A percentile compares a stretch with the other conserved stretches of the same genome.
These are phyloP conservation scores for Laburnicola sp. DNA, from an alignment of 2,329 filamentous ascomycete species.

Conservation along the genomic window DNA sequence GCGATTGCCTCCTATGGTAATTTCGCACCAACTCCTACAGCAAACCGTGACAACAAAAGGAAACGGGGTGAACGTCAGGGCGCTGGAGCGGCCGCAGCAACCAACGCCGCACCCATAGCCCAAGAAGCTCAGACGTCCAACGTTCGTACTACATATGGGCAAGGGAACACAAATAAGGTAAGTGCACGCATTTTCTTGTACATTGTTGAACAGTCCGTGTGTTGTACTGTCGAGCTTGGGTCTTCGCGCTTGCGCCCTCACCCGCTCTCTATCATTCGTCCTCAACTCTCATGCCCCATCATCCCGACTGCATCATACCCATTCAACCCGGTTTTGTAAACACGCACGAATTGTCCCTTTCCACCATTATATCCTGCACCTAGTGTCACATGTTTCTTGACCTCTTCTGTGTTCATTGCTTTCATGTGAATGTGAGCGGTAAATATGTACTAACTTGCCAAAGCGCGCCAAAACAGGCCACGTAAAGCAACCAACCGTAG, in stretches of 20 bases:
- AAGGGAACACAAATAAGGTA: constrained; percentile 39
- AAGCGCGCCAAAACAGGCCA: constrained; percentile 74
- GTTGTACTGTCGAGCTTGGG: constrained; percentile 1
- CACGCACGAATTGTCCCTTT: too few species aligned
- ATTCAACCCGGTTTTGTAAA: too few species aligned
- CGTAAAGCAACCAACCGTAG: constrained; percentile 59
- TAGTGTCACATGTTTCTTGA: neutral
- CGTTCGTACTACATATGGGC: constrained; percentile 34
- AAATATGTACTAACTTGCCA: constrained; percentile 16
- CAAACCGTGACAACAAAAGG: constrained; percentile 81
- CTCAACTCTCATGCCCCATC: too few species aligned
- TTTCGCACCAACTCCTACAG: constrained; percentile 82
- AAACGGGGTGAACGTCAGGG: constrained; percentile 71
- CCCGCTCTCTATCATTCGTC: too few species aligned
- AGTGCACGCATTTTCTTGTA: constrained; percentile 10
- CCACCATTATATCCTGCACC: too few species aligned
- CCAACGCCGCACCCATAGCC: constrained; percentile 38
- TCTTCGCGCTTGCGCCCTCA: neutral
- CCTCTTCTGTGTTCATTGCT: neutral
- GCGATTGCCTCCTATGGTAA: constrained; percentile 85
- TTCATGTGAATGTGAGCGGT: neutral
- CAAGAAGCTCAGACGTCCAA: constrained; percentile 41
- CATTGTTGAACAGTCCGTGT: neutral
- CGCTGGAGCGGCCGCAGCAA: constrained; percentile 49
- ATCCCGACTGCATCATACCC: too few species aligned